Conservation (phyloP, 306 rosid genomes). For the Vigna angularis region DNA sequence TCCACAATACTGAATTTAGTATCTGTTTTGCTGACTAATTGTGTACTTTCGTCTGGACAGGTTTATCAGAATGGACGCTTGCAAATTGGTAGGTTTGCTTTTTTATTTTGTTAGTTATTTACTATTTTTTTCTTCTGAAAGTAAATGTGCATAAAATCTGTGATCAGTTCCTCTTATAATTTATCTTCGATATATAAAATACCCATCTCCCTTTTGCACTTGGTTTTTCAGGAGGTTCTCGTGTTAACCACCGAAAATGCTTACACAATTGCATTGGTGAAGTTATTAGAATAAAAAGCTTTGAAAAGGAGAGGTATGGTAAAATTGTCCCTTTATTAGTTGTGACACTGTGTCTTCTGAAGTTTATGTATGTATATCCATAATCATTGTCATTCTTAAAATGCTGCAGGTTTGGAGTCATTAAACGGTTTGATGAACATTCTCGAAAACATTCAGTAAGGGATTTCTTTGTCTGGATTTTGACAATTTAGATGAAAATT, state of each 20-base stretch:
- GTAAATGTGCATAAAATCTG: slow-evolving; percentile 9
- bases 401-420: slow-evolving; percentile 75
- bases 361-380: slow-evolving; percentile 11
- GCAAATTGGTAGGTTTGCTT: slow-evolving; percentile 68
- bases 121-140: slow-evolving; percentile 2
- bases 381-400: slow-evolving; percentile 18
- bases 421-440: slow-evolving; percentile 69
- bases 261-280: slow-evolving; percentile 73
- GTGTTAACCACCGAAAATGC: slow-evolving; percentile 49
- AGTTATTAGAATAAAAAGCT: slow-evolving; percentile 69
- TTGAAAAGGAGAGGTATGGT: slow-evolving; percentile 62
- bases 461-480: slow-evolving; percentile 25
- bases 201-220: slow-evolving; percentile 12
- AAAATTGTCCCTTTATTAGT: slow-evolving; percentile 24
- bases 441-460: slow-evolving; percentile 76
- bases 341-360: background rate
- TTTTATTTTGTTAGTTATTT: slow-evolving; percentile 25
- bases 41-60: slow-evolving; percentile 51
- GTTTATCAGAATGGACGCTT: slow-evolving; percentile 67
- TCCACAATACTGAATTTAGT: background rate
- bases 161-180: slow-evolving; percentile 3
- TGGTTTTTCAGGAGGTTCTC: slow-evolving; percentile 62
- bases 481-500: slow-evolving; percentile 30
- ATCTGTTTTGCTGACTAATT: slow-evolving; percentile 54
- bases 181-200: slow-evolving; percentile 17